phyloP scores from a whole-genome alignment of 441 rosid genomes.

The California macrophylla region DNA sequence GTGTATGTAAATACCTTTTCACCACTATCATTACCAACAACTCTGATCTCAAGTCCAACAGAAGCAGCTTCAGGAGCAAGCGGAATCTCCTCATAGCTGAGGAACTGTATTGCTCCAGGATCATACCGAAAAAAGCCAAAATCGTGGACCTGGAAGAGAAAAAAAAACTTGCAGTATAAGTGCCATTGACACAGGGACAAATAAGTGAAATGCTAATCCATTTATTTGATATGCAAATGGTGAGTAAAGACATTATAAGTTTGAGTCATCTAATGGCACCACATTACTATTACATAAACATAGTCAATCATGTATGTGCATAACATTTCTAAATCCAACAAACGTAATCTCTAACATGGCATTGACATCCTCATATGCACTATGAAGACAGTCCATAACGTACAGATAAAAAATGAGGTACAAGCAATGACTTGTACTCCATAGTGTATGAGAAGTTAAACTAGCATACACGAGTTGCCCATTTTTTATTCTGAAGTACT shows the following conservation, averaged over 20 bases:
- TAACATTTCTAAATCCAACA: not conserved
- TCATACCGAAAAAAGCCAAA: slow-evolving; percentile 94
- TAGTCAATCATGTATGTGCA: not conserved
- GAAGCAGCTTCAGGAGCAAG: slow-evolving; percentile 92
- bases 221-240: not conserved
- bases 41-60: slow-evolving; percentile 97
- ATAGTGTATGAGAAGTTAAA: not conserved
- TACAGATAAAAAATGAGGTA: not conserved
- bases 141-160: slow-evolving; percentile 76
- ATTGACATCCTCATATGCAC: not conserved
- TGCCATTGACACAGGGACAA: slow-evolving; percentile 11
- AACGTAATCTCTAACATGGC: not conserved
- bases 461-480: not conserved
- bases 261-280: slow-evolving; percentile 1
- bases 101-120: slow-evolving; percentile 69
- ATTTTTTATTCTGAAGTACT: not conserved
- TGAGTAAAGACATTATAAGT: slow-evolving; percentile 6
- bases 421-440: not conserved
- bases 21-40: slow-evolving; percentile 97
- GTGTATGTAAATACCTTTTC: slow-evolving; percentile 60
- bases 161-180: slow-evolving; percentile 19
- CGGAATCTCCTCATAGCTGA: slow-evolving; percentile 87
- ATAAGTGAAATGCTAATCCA: not conserved
- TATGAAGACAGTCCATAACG: not conserved
- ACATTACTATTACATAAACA: not conserved